A percentile compares a stretch with the other conserved stretches of the same genome.
Conservation (phyloP, 1,139 yeast genomes). For the Candida albicans region DNA sequence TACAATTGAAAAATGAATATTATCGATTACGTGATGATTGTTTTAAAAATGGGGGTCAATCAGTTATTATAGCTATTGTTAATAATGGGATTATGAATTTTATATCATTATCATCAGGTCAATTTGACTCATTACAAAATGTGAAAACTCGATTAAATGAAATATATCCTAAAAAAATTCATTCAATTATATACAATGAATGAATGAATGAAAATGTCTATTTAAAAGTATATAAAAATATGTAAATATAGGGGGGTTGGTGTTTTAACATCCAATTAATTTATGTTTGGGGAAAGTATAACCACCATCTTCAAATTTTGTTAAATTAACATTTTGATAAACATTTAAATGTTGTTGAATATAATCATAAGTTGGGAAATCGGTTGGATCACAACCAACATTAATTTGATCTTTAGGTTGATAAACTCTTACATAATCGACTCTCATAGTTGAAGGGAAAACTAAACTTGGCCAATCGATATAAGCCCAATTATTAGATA, state of each 20-base stretch:
- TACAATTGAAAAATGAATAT: constrained; percentile 27
- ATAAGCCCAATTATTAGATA: constrained; percentile 79
- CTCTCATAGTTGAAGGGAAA: constrained; percentile 66
- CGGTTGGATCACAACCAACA: constrained; percentile 73
- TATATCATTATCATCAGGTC: constrained; percentile 57
- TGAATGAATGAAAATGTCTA: not conserved
- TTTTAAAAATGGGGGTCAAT: constrained; percentile 48
- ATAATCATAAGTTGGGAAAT: constrained; percentile 71
- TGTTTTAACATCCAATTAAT: constrained; percentile 21
- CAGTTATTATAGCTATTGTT: constrained; percentile 61
- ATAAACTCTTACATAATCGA: constrained; percentile 78
- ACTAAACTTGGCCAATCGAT: constrained; percentile 71
- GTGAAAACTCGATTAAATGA: constrained; percentile 11
- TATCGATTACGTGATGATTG: constrained; percentile 27
- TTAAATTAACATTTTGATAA: constrained; percentile 62
- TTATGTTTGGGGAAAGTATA: constrained; percentile 57
- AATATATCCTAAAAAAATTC: constrained; percentile 11
- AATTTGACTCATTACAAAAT: constrained; percentile 38
- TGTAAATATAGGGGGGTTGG: not conserved
- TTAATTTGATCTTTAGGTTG: constrained; percentile 58
- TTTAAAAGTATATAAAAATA: too few relatives aligned
- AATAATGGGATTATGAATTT: constrained; percentile 76
- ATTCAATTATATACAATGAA: constrained; percentile 15
- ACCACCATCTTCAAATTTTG: constrained; percentile 68
- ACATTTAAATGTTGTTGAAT: constrained; percentile 63